Percentiles rank a stretch among this genome's conserved stretches.
phyloP scores from a whole-genome alignment of 345 rosid genomes.

The Hibiscus mutabilis region DNA sequence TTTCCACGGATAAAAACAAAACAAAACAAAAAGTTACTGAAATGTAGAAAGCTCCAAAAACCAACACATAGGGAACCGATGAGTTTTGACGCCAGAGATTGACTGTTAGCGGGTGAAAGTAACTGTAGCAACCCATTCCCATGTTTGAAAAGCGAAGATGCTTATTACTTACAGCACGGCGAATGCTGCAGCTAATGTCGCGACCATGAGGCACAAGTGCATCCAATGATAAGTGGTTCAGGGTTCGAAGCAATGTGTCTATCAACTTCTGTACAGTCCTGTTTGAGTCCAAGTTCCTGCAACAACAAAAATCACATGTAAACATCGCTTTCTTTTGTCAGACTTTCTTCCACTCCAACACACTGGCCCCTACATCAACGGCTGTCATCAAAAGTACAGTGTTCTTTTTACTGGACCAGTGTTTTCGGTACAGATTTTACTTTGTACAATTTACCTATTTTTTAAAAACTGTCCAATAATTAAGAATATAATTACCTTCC shows the following conservation, averaged over 20 bases:
- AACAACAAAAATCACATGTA: conserved; percentile 7
- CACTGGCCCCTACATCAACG: neutral
- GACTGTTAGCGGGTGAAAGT: too few relatives aligned
- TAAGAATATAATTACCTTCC: conserved; percentile 25
- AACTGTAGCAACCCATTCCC: too few relatives aligned
- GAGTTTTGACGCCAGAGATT: too few relatives aligned
- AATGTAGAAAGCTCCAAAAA: too few relatives aligned
- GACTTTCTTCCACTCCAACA: neutral
- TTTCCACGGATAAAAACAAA: too few relatives aligned
- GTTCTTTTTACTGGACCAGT: neutral
- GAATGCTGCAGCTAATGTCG: conserved; percentile 42
- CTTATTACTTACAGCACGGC: conserved; percentile 46
- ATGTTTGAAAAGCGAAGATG: too few relatives aligned
- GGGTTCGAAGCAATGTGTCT: conserved; percentile 36
- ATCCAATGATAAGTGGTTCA: conserved; percentile 57
- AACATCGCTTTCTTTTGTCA: neutral
- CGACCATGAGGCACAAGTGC: conserved; percentile 46
- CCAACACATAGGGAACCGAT: too few relatives aligned
- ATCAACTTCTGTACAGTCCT: conserved; percentile 34
- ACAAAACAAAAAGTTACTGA: too few relatives aligned
- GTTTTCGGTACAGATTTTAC: too few relatives aligned
- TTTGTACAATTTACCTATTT: too few relatives aligned
- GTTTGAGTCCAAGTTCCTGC: conserved; percentile 25
- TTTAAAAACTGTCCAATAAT: too few relatives aligned
- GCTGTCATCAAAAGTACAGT: neutral